phyloP scores from a whole-genome alignment of 1,139 yeast genomes.

The Pichia sp. region DNA sequence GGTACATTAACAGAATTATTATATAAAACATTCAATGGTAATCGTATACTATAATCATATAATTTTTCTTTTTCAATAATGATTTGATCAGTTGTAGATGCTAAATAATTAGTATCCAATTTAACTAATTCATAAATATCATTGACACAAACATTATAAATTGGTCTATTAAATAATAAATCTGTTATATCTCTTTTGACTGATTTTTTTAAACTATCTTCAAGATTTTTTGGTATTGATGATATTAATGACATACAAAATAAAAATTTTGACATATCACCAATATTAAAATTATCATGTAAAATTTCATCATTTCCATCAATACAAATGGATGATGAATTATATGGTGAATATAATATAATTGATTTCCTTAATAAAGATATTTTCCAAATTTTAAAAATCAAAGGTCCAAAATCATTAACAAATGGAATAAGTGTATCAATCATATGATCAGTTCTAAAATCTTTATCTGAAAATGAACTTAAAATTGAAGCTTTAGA shows the following conservation, averaged over 20 bases:
- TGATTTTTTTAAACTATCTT: constrained; percentile 22
- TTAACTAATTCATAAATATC: constrained; percentile 38
- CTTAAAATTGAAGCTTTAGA: constrained; percentile 1
- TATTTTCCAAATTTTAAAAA: constrained; percentile 66
- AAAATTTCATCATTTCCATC: constrained; percentile 15
- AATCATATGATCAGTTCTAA: constrained; percentile 41
- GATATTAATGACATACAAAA: constrained; percentile 45
- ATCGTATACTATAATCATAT: constrained; percentile 45
- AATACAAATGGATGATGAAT: constrained; percentile 3
- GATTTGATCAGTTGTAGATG: constrained; percentile 68
- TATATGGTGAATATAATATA: constrained; percentile 38
- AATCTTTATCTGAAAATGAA: constrained; percentile 2
- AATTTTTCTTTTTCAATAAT: constrained; percentile 48
- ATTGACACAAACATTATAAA: constrained; percentile 61
- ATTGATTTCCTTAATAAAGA: constrained; percentile 58
- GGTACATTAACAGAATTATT: constrained; percentile 2
- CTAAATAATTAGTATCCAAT: constrained; percentile 40
- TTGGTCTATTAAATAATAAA: constrained; percentile 38
- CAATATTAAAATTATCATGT: constrained; percentile 29
- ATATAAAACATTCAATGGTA: constrained; percentile 21
- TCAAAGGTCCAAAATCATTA: constrained; percentile 60
- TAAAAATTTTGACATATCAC: constrained; percentile 39
- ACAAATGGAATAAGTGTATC: constrained; percentile 42
- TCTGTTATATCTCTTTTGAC: constrained; percentile 25
- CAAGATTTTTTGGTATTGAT: constrained; percentile 37